Evolutionary conservation across 176 grass and related monocot genomes (phyloP).

Genomic region (Calamus simplicifolius): DNA sequence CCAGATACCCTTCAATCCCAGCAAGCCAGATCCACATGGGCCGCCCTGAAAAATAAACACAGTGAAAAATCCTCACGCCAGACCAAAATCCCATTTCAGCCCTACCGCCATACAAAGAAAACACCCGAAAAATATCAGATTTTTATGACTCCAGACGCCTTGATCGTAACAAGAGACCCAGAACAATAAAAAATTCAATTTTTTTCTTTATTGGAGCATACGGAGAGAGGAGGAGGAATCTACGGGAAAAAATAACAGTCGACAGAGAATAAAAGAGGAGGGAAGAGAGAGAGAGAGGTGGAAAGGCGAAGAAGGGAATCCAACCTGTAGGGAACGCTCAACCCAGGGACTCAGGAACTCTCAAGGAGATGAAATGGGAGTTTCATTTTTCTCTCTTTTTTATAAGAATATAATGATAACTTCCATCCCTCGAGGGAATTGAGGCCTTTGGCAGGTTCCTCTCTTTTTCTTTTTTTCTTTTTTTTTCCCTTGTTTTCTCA

Average conservation of each 20-base stretch:
- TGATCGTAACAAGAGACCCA: constrained; percentile 9
- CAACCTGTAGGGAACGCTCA: neutral
- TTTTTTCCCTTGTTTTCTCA: neutral
- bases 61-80: neutral
- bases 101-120: constrained; percentile 4
- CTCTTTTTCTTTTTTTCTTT: neutral
- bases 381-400: too few species aligned
- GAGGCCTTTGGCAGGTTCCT: too few species aligned
- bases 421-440: too few species aligned
- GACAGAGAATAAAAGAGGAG: constrained; percentile 6
- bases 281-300: neutral
- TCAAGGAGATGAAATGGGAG: constrained; percentile 27
- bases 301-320: constrained; percentile 2
- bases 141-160: constrained; percentile 3
- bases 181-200: constrained; percentile 14
- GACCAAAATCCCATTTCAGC: constrained; percentile 1
- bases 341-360: constrained; percentile 25
- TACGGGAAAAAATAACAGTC: constrained; percentile 6
- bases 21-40: constrained; percentile 9
- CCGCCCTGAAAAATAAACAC: neutral
- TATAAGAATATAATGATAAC: too few species aligned
- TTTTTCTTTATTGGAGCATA: constrained; percentile 16
- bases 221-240: constrained; percentile 7
- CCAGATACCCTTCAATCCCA: constrained; percentile 10
- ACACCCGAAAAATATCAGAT: neutral